These are phyloP conservation scores for Scleromitrula shiraiana DNA, from an alignment of 2,329 filamentous ascomycete species.

Conservation along the genomic window DNA sequence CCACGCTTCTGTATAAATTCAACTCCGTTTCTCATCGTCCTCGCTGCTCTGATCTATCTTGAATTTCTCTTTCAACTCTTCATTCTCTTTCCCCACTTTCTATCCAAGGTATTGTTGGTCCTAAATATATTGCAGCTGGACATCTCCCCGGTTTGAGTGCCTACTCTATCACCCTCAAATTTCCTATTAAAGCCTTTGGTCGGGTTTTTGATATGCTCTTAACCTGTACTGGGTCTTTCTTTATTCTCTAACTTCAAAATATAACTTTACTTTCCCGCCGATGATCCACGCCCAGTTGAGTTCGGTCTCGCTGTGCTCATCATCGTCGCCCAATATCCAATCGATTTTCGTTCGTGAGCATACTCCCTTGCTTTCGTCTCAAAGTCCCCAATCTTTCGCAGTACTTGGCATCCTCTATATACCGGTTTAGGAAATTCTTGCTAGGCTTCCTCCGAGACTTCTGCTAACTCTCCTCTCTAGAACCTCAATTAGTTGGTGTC, in stretches of 20 bases:
- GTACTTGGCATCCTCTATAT: neutral
- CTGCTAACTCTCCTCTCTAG: neutral
- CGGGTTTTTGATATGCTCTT: neutral
- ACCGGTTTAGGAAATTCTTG: neutral
- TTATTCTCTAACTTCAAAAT: neutral
- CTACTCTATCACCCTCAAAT: neutral
- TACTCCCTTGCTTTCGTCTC: neutral
- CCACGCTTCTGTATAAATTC: constrained; percentile 1
- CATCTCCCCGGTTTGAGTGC: neutral
- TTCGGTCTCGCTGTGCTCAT: too few relatives aligned
- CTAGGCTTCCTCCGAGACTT: neutral
- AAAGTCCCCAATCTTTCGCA: neutral
- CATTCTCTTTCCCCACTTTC: neutral
- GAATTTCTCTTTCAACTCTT: neutral
- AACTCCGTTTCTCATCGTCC: neutral
- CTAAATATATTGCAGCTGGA: neutral
- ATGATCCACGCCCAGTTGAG: neutral
- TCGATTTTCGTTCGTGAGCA: neutral
- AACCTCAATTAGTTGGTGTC: neutral
- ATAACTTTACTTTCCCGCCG: neutral
- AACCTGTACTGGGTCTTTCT: neutral
- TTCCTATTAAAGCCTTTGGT: neutral
- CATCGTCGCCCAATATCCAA: neutral
- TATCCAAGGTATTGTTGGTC: neutral
- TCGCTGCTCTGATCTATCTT: neutral